Conservation (phyloP, 2,329 filamentous ascomycete species). For the Pyrenochaeta sp. region DNA sequence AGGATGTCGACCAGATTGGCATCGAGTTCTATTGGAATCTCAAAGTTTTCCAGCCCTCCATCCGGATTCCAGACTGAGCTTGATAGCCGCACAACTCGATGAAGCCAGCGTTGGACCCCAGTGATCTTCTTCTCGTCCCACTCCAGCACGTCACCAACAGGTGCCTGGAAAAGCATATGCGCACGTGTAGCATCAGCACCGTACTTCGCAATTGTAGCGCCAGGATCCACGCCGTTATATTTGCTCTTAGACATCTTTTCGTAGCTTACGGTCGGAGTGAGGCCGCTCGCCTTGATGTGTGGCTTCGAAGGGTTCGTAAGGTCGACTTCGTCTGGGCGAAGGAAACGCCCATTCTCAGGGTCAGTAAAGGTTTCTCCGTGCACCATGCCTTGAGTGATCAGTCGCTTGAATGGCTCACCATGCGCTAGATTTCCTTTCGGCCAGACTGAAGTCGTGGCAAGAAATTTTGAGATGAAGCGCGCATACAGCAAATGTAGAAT, state of each 20-base stretch:
- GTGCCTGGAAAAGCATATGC: slow-evolving; percentile 89
- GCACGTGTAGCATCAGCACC: slow-evolving; percentile 86
- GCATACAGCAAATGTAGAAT: slow-evolving; percentile 90
- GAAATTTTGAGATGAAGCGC: slow-evolving; percentile 88
- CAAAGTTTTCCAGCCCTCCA: slow-evolving; percentile 31
- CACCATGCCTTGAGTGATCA: slow-evolving; percentile 92
- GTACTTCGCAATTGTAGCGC: slow-evolving; percentile 73
- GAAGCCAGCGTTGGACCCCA: slow-evolving; percentile 83
- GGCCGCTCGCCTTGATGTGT: slow-evolving; percentile 68
- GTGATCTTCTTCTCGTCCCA: slow-evolving; percentile 87
- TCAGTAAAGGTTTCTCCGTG: slow-evolving; percentile 85
- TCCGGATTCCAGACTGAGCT: slow-evolving; percentile 29
- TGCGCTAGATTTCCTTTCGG: slow-evolving; percentile 46
- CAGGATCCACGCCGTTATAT: slow-evolving; percentile 88
- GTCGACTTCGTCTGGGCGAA: slow-evolving; percentile 79
- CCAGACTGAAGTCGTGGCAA: slow-evolving; percentile 65
- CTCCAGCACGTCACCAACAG: slow-evolving; percentile 82
- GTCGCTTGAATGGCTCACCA: slow-evolving; percentile 80
- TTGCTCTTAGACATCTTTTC: slow-evolving; percentile 98
- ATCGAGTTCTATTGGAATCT: slow-evolving; percentile 33
- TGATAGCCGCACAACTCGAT: slow-evolving; percentile 68
- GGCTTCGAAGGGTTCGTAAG: slow-evolving; percentile 65
- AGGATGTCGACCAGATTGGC: slow-evolving; percentile 31
- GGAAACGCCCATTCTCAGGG: slow-evolving; percentile 76
- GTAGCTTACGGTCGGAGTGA: slow-evolving; percentile 69